Evolutionary conservation across 176 grass and related monocot genomes (phyloP).

Genomic region (Typha latifolia): DNA sequence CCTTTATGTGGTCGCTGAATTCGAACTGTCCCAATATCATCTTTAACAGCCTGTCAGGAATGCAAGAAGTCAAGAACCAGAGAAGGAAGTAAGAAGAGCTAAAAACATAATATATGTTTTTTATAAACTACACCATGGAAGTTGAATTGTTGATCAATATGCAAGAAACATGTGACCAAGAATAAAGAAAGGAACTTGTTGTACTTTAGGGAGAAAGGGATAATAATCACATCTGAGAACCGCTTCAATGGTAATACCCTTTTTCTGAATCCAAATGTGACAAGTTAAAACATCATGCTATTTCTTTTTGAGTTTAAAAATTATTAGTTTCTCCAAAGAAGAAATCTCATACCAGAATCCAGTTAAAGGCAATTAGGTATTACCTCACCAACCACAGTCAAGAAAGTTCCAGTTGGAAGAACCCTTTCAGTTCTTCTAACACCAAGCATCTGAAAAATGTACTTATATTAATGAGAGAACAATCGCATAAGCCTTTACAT

Average conservation of each 20-base stretch:
- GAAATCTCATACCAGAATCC: neutral
- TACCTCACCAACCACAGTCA: constrained; percentile 98
- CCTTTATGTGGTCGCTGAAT: constrained; percentile 90
- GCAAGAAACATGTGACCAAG: neutral
- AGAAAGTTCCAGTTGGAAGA: constrained; percentile 86
- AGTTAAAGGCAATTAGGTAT: constrained; percentile 1
- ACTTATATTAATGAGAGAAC: constrained; percentile 20
- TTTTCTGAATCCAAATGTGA: no score
- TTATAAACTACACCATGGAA: neutral
- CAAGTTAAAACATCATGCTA: no score
- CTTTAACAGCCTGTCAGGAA: constrained; percentile 78
- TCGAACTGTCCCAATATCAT: constrained; percentile 85
- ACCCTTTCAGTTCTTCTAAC: constrained; percentile 87
- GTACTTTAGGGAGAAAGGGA: neutral
- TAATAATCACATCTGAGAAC: neutral
- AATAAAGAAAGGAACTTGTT: neutral
- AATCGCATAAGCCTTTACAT: constrained; percentile 4
- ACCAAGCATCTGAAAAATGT: constrained; percentile 79
- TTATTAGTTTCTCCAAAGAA: neutral
- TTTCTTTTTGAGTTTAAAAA: neutral
- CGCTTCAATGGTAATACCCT: neutral
- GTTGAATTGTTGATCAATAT: neutral
- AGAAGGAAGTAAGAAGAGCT: constrained; percentile 9
- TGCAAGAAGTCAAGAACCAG: constrained; percentile 13
- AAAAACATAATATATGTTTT: neutral